A percentile compares a stretch with the other conserved stretches of the same genome.
These are phyloP conservation scores for Monilinia polystroma DNA, from an alignment of 2,329 filamentous ascomycete species.

Conservation along the genomic window DNA sequence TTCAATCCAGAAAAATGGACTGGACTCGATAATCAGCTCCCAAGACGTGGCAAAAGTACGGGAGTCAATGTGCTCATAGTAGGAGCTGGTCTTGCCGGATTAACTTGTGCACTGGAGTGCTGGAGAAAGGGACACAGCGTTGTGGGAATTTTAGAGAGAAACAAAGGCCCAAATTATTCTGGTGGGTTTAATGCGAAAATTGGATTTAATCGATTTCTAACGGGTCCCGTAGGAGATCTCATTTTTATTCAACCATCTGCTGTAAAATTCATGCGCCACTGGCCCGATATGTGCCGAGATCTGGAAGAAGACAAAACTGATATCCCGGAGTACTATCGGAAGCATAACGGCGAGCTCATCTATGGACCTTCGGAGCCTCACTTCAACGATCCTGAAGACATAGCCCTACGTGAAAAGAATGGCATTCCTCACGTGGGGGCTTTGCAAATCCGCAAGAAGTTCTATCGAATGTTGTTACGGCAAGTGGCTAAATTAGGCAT, in stretches of 20 bases:
- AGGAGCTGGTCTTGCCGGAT: no score
- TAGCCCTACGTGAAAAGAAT: constrained; percentile 46
- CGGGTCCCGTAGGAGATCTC: constrained; percentile 40
- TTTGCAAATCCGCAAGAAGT: constrained; percentile 54
- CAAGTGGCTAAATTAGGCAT: constrained; percentile 50
- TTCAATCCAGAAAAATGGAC: no score
- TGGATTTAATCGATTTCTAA: not conserved
- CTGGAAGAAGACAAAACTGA: not conserved
- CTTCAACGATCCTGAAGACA: constrained; percentile 41
- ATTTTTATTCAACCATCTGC: constrained; percentile 56
- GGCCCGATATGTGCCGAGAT: constrained; percentile 43
- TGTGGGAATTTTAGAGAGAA: no score
- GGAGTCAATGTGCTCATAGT: no score
- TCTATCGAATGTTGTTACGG: constrained; percentile 51
- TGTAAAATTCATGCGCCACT: constrained; percentile 55
- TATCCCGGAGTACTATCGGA: constrained; percentile 44
- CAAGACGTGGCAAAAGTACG: no score
- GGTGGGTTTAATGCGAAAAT: no score
- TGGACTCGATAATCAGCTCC: no score
- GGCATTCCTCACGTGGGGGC: constrained; percentile 27
- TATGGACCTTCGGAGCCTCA: constrained; percentile 38
- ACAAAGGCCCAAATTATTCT: no score
- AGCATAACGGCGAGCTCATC: constrained; percentile 42
- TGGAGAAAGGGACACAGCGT: no score
- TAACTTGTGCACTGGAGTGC: no score